Evolutionary conservation across 1,284 basidiomycete species (phyloP).

Genomic region (Lignosus rhinocerotis): DNA sequence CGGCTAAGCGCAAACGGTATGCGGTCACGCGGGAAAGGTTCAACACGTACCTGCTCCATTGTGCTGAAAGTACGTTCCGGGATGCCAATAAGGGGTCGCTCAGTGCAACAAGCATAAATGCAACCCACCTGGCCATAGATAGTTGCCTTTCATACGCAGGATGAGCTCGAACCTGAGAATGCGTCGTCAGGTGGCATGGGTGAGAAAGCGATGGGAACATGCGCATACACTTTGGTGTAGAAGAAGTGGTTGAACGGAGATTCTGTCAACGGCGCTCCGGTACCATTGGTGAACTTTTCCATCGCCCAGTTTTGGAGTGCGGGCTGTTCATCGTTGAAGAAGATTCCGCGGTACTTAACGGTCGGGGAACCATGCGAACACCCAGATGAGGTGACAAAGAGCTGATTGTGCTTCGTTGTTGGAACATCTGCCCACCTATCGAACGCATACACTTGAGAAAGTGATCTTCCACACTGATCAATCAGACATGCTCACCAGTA

Average conservation of each 20-base stretch:
- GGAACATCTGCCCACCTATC: conserved; percentile 74
- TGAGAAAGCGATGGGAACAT: background rate
- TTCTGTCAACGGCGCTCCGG: conserved; percentile 46
- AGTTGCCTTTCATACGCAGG: conserved; percentile 69
- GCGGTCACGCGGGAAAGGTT: conserved; percentile 5
- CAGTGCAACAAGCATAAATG: background rate
- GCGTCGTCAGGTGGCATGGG: background rate
- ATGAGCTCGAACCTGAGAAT: conserved; percentile 60
- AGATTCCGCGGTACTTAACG: conserved; percentile 72
- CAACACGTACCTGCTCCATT: conserved; percentile 25
- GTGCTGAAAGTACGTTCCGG: conserved; percentile 9
- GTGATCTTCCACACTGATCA: background rate
- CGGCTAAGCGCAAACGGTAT: conserved; percentile 6
- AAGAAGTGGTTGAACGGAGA: conserved; percentile 68
- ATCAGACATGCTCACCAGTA: conserved; percentile 46
- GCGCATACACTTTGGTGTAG: conserved; percentile 56
- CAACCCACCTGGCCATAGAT: conserved; percentile 53
- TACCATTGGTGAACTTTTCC: conserved; percentile 69
- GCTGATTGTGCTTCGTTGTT: conserved; percentile 45
- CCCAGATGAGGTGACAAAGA: conserved; percentile 51
- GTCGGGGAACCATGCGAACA: conserved; percentile 68
- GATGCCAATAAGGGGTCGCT: background rate
- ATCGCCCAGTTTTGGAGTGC: conserved; percentile 53
- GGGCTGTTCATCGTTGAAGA: conserved; percentile 47
- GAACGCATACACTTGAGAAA: background rate